Base-by-base conservation (phyloP, 495 filamentous ascomycete species). In the Neurospora sp. region DNA sequence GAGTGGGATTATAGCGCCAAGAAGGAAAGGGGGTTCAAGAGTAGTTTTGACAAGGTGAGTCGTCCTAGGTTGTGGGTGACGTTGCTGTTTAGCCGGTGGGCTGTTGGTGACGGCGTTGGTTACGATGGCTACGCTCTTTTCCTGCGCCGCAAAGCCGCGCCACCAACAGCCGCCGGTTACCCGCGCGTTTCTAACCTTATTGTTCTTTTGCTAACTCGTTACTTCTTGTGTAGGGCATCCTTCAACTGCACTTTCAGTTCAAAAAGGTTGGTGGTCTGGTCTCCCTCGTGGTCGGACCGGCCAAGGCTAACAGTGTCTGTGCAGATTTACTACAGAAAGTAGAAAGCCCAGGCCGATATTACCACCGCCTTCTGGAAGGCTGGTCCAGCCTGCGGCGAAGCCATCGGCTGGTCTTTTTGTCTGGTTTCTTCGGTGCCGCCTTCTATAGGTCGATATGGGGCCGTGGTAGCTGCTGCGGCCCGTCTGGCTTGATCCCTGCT, bases 1-100 rank as follows among this genome's bases (percentile, higher is more conserved):
- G 96, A 99, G 83, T 99, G 96, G 96, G 96, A 99, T 81, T 98
- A 97, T 79, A 95, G 92, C 82, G 94, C 96, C 0, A 98, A 98
- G 82, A 87, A 92, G 74, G 96, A 99, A 74, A 88, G 96, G 45
- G 96, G 96, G 0, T 99, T 98, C 79, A 94, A 90, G 81, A 97
- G 94, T 79, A 96, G 91, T 75, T 99, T 98, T 81, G 96, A 99
- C 80, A 98, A 98, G 90, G 93, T 95, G 87, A 76, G 89, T 83
- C 5, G 8, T 35, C 17, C 59, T 65, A 40, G 14, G 12, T 27
- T n/a, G 10, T 70, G 41, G 72, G 69, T 59, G 65, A 31, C 69
- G 39, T 41, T 17, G 42, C 40, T 38, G 68, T 48, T 59, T 70
- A 44, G 53, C 69, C 71, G 39, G 69, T 39, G 37, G 27, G 69